Conservation (phyloP, 192 early-diverging fungal species). For the Backusella liffmaniae region DNA sequence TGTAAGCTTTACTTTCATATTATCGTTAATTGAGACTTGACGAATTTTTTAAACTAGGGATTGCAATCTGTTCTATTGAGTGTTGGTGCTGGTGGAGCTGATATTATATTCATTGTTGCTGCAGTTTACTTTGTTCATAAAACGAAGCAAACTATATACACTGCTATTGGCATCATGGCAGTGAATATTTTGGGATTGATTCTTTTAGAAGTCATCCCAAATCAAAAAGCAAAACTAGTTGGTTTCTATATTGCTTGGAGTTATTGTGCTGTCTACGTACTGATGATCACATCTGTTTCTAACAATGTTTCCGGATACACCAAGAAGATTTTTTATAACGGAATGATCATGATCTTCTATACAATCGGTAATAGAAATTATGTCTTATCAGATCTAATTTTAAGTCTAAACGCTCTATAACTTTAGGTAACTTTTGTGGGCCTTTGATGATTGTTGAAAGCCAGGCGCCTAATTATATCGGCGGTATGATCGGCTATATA, state of each 20-base stretch:
- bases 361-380: conserved; percentile 9
- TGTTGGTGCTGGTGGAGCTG: conserved; percentile 14
- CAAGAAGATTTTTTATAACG: conserved; percentile 29
- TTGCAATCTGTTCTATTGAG: conserved; percentile 20
- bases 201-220: conserved; percentile 17
- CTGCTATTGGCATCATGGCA: conserved; percentile 9
- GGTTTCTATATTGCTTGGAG: conserved; percentile 27
- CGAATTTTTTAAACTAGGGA: conserved; percentile 12
- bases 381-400: neutral
- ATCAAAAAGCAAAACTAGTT: conserved; percentile 8
- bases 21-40: neutral
- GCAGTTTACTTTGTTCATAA: conserved; percentile 6
- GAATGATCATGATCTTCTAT: conserved; percentile 20
- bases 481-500: conserved; percentile 10
- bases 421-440: conserved; percentile 16
- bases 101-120: conserved; percentile 17
- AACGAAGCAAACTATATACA: conserved; percentile 21
- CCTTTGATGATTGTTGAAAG: conserved; percentile 16
- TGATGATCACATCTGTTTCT: conserved; percentile 18
- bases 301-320: conserved; percentile 32
- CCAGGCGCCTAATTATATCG: conserved; percentile 8
- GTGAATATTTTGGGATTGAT: conserved; percentile 26
- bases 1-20: conserved; percentile 9
- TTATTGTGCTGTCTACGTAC: conserved; percentile 17
- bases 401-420: neutral